Base-by-base conservation (phyloP, 2,329 filamentous ascomycete genomes). In the Paraphoma sp. region DNA sequence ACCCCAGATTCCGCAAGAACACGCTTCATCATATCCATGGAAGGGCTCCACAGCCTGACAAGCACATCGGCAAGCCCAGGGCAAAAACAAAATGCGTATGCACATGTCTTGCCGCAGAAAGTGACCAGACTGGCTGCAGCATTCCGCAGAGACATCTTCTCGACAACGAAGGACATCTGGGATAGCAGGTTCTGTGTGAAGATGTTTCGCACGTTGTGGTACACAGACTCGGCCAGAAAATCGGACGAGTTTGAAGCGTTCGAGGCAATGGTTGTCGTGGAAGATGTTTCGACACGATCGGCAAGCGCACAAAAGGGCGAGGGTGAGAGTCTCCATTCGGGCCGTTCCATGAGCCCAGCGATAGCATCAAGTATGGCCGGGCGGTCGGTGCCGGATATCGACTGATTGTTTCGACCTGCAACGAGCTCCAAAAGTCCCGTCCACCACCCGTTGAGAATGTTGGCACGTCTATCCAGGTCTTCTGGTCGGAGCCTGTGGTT, bases 71-170 rank as follows among this genome's bases (percentile, higher is more conserved):
- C 90, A 52, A 96, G 86, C 4, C 92, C 92, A 0, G 92, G 92
- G 29, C 91, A 93, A 69, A 96, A 97, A 78, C 94, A 95, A 76
- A 96, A 97, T 30, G 92, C 93, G 75, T 96, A 97, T 1, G 93
- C 93, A 70, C 91, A 94, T 4, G 92, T 91, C 77, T 95, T 96
- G 57, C 92, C 93, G 51, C 91, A 92, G 73, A 97, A 97, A 30
- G 90, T 89, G 55, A 97, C 91, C 23, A 81, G 62, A 62, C 82
- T 82, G 41, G 86, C 86, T 40, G 87, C 85, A 9, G 87, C 86
- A 68, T 92, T 89, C 47, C 91, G 86, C 68, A 91, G 81, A 14
- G 91, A 93, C 87, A 97, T 90, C 72, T 92, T 94, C 52, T 95
- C 91, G 6, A 96, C 89, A n/a, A 93, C 90, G 62, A 95, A 90